phyloP scores from a whole-genome alignment of 176 grass and related monocot species.

The Musa beccarii region DNA sequence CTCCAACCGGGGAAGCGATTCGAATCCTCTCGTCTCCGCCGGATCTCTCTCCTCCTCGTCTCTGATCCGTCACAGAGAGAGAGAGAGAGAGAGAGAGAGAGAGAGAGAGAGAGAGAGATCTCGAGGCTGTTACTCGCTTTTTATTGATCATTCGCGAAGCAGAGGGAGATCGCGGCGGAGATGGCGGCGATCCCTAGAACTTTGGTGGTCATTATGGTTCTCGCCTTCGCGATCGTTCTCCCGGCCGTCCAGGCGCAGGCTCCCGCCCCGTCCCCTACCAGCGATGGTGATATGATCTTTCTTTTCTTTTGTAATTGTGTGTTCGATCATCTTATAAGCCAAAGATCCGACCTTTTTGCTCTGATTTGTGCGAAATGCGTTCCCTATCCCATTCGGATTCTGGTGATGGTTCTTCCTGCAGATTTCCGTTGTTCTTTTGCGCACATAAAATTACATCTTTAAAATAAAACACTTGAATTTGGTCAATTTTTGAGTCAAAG shows the following conservation, averaged over 20 bases:
- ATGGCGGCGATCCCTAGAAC: not conserved
- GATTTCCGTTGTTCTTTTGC: too few relatives aligned
- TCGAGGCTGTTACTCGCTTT: too few relatives aligned
- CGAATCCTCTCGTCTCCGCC: too few relatives aligned
- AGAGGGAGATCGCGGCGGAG: not conserved
- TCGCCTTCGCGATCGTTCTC: not conserved
- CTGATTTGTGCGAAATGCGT: not conserved
- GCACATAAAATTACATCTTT: too few relatives aligned
- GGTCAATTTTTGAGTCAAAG: too few relatives aligned
- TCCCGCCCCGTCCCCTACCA: not conserved
- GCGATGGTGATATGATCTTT: not conserved
- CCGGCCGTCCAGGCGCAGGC: constrained; percentile 5
- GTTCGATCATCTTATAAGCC: not conserved
- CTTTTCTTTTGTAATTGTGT: not conserved
- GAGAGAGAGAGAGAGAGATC: not conserved
- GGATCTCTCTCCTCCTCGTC: not conserved
- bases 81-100: not conserved
- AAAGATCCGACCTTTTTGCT: not conserved
- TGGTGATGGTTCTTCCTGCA: too few relatives aligned
- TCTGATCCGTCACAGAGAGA: not conserved
- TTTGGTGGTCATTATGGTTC: not conserved
- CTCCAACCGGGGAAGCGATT: too few relatives aligned
- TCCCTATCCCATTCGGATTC: not conserved
- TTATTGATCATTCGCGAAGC: not conserved
- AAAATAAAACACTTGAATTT: too few relatives aligned